Conservation (phyloP, 75 land plant species). For the Pinus taeda region DNA sequence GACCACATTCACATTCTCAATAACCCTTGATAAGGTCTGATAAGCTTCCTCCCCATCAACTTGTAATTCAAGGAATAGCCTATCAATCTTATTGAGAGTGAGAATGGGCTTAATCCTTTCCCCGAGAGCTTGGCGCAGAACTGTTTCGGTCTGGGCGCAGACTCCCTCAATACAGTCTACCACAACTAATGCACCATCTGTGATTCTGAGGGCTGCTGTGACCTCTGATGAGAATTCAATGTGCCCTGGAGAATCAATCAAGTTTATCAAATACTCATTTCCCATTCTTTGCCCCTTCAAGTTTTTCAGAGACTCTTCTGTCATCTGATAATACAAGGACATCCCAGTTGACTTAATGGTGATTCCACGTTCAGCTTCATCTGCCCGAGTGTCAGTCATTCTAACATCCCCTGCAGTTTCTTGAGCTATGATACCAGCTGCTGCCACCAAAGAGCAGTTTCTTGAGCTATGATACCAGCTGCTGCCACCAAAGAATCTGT, state of each 20-base stretch:
- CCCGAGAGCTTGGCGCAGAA: too few species aligned
- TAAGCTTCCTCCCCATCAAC: too few species aligned
- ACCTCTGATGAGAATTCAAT: conserved; percentile 89
- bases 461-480: too few species aligned
- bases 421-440: conserved; percentile 78
- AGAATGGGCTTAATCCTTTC: too few species aligned
- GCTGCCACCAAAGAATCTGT: too few species aligned
- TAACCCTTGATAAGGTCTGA: too few species aligned
- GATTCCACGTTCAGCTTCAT: conserved; percentile 76
- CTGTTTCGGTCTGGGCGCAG: too few species aligned
- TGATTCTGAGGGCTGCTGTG: conserved; percentile 83
- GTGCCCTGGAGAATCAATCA: conserved; percentile 77
- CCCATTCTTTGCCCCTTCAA: conserved; percentile 50
- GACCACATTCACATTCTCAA: too few species aligned
- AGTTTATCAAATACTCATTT: conserved; percentile 60
- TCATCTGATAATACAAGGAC: conserved; percentile 62
- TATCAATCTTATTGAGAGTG: too few species aligned
- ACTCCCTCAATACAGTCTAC: too few species aligned
- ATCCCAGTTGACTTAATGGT: conserved; percentile 76
- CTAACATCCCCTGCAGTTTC: conserved; percentile 60
- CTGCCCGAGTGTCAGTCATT: conserved; percentile 51
- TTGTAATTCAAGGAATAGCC: too few species aligned
- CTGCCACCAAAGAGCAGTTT: conserved; percentile 80
- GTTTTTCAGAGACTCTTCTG: conserved; percentile 45
- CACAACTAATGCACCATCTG: too few species aligned